These are phyloP conservation scores for Colletotrichum scovillei DNA, from an alignment of 2,329 filamentous ascomycete genomes.

Conservation along the genomic window DNA sequence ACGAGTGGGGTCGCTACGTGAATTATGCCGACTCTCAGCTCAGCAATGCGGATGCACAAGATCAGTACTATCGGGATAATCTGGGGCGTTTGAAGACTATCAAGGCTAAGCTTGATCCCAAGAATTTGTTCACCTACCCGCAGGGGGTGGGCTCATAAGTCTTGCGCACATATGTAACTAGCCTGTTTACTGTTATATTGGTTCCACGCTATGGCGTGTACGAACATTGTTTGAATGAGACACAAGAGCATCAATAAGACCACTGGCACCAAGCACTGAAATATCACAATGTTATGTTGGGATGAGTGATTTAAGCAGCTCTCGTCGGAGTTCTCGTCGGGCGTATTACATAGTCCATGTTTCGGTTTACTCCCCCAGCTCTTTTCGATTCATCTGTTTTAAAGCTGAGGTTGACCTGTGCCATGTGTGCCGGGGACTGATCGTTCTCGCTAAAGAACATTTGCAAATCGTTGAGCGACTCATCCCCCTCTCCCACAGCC, in stretches of 20 bases:
- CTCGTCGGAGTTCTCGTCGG: neutral
- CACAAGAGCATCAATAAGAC: neutral
- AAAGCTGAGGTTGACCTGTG: neutral
- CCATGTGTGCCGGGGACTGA: neutral
- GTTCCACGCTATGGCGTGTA: neutral
- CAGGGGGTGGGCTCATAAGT: slow-evolving; percentile 38
- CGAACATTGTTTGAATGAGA: neutral
- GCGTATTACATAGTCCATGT: neutral
- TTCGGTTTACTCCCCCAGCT: neutral
- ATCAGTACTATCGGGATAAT: slow-evolving; percentile 59
- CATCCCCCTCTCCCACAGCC: neutral
- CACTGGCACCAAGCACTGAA: neutral
- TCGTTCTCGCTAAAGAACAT: neutral
- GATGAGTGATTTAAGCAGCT: neutral
- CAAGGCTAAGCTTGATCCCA: slow-evolving; percentile 53
- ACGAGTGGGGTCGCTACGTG: slow-evolving; percentile 60
- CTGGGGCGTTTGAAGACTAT: slow-evolving; percentile 49
- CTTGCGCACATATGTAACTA: neutral
- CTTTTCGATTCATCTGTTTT: neutral
- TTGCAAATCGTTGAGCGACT: neutral
- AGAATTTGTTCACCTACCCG: slow-evolving; percentile 55
- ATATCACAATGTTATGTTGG: no score
- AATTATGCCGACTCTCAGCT: slow-evolving; percentile 65
- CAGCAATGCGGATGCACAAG: slow-evolving; percentile 57
- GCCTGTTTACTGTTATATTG: no score